These are phyloP conservation scores for Grigorovia transvaalensis DNA, from an alignment of 805 yeast genomes.

Conservation along the genomic window DNA sequence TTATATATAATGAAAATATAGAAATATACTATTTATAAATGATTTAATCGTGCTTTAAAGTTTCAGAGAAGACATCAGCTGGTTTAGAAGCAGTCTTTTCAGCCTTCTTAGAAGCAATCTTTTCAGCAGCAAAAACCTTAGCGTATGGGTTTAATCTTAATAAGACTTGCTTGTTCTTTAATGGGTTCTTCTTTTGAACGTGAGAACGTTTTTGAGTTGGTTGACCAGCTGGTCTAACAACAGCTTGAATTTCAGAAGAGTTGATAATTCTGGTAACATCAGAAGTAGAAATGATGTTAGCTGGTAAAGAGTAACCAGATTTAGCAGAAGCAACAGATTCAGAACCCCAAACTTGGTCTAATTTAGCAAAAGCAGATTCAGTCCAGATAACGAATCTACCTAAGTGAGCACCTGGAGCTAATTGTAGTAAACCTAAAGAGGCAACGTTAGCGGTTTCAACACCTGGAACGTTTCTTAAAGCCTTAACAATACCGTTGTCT, in stretches of 20 bases:
- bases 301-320: constrained; percentile 85
- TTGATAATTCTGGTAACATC: constrained; percentile 95
- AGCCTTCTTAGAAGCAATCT: constrained; percentile 76
- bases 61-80: constrained; percentile 58
- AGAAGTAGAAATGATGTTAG: constrained; percentile 88
- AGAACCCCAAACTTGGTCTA: constrained; percentile 96
- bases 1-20: background rate
- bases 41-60: constrained; percentile 51
- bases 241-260: constrained; percentile 98
- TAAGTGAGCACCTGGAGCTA: constrained; percentile 99
- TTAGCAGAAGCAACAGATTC: constrained; percentile 75
- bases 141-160: constrained; percentile 99
- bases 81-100: constrained; percentile 56
- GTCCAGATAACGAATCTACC: constrained; percentile 99
- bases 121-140: constrained; percentile 87
- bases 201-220: constrained; percentile 85
- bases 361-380: constrained; percentile 92
- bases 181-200: constrained; percentile 98
- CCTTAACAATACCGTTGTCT: constrained; percentile 96
- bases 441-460: constrained; percentile 93
- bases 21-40: constrained; percentile 7
- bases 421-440: constrained; percentile 89
- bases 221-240: constrained; percentile 92
- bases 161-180: constrained; percentile 97
- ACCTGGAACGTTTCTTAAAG: constrained; percentile 99